Base-by-base conservation (phyloP, 2,329 filamentous ascomycete genomes). In the Lecanicillium sp. region DNA sequence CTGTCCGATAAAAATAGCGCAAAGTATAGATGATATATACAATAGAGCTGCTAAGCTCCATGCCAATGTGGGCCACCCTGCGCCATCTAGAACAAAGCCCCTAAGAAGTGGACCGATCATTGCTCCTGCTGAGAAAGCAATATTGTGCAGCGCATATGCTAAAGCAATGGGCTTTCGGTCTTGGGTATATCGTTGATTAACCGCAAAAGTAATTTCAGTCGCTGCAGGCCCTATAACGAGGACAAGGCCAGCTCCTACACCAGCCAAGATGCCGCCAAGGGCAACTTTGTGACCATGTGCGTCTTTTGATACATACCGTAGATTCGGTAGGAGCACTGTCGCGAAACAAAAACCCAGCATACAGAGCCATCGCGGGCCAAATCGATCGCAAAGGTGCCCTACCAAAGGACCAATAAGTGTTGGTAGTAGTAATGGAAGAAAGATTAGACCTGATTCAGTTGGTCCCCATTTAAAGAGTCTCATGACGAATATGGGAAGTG, bases 21-120 rank as follows among this genome's bases (percentile, higher is more conserved):
- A n/a, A n/a, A n/a, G n/a, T n/a, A n/a, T n/a, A n/a, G n/a, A n/a
- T n/a, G n/a, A n/a, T n/a, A n/a, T n/a, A n/a, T n/a, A n/a, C n/a
- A n/a, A n/a, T n/a, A n/a, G n/a, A n/a, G 16, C 13, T 5, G 16
- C 33, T 13, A 36, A 14, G 4, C 25, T 19, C 9, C 25, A 9
- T 9, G 33, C 27, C 33, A 36, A 27, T 6, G 33, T 36, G 13
- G 3, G 18, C 33, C 33, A 36, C 11, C 33, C 33, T 27, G 33
- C 33, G 7, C 25, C 22, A 28, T 19, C 27, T 8, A 7, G 17
- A 12, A 36, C 18, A 25, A 27, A 36, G 13, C 33, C 33, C 5
- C 33, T 19, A 12, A 36, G 6, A n/a, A 36, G n/a, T 17, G 33
- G 33, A 7, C 33, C 33, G 9, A 36, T 8, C 12, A 27, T n/a